Conservation (phyloP, 306 rosid species). For the Cyclanthera cordifolia region DNA sequence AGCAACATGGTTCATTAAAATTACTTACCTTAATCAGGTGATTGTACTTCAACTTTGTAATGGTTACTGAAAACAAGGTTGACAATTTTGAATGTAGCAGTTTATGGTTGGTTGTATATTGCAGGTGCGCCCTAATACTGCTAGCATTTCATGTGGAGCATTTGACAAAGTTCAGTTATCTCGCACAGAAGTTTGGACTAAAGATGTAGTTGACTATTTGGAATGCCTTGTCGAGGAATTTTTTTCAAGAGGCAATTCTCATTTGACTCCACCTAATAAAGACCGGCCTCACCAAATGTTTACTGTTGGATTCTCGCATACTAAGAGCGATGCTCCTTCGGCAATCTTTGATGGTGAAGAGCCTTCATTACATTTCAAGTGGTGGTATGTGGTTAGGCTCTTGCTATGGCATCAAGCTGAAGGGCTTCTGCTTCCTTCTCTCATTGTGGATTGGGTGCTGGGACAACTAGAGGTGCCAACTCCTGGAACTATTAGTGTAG, state of each 20-base stretch:
- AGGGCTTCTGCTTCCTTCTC: slow-evolving; percentile 72
- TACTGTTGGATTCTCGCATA: slow-evolving; percentile 47
- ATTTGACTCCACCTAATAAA: slow-evolving; percentile 36
- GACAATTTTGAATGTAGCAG: slow-evolving; percentile 21
- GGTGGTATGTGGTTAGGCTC: slow-evolving; percentile 89
- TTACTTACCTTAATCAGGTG: slow-evolving; percentile 89
- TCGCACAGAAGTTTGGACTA: slow-evolving; percentile 86
- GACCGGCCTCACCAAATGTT: slow-evolving; percentile 52
- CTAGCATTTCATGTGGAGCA: slow-evolving; percentile 46
- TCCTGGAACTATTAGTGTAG: not conserved
- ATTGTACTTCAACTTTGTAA: slow-evolving; percentile 1
- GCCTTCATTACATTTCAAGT: slow-evolving; percentile 72
- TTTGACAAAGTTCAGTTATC: slow-evolving; percentile 66
- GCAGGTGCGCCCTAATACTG: slow-evolving; percentile 66
- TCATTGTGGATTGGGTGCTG: slow-evolving; percentile 87
- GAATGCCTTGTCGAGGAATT: slow-evolving; percentile 70
- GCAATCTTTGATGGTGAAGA: slow-evolving; percentile 53
- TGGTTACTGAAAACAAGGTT: slow-evolving; percentile 9
- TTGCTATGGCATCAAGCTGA: slow-evolving; percentile 93
- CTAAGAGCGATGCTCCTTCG: slow-evolving; percentile 38
- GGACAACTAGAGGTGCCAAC: slow-evolving; percentile 63
- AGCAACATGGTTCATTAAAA: slow-evolving; percentile 95
- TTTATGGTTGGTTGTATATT: slow-evolving; percentile 26
- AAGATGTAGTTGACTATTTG: slow-evolving; percentile 77
- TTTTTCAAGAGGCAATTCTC: slow-evolving; percentile 45